phyloP scores from a whole-genome alignment of 2,329 filamentous ascomycete genomes.

The Tothia fuscella region DNA sequence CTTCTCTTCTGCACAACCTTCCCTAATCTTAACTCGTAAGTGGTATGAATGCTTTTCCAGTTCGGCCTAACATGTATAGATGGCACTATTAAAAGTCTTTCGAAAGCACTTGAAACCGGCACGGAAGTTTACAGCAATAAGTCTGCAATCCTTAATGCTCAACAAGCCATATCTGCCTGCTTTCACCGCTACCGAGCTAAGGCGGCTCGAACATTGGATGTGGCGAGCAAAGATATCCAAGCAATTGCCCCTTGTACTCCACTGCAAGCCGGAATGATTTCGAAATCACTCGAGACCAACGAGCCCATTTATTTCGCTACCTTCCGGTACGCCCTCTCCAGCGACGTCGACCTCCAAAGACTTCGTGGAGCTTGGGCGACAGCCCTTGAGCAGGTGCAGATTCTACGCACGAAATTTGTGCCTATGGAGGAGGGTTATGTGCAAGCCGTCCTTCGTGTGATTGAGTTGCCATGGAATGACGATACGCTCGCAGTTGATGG shows the following conservation, averaged over 20 bases:
- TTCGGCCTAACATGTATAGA: slow-evolving; percentile 15
- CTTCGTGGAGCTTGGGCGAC: slow-evolving; percentile 48
- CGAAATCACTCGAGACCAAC: slow-evolving; percentile 47
- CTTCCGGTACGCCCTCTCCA: slow-evolving; percentile 49
- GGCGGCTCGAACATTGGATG: slow-evolving; percentile 41
- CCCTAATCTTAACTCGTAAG: slow-evolving; percentile 52
- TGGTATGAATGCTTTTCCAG: slow-evolving; percentile 1
- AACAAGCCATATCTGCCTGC: slow-evolving; percentile 52
- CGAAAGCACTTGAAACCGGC: slow-evolving; percentile 14
- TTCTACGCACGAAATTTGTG: slow-evolving; percentile 63
- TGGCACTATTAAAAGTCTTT: slow-evolving; percentile 30
- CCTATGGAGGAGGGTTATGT: slow-evolving; percentile 63
- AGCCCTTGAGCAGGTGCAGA: slow-evolving; percentile 42
- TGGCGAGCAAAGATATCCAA: slow-evolving; percentile 48
- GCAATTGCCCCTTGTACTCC: slow-evolving; percentile 72
- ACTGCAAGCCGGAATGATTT: slow-evolving; percentile 77
- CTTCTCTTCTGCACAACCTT: slow-evolving; percentile 48
- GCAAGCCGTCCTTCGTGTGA: slow-evolving; percentile 51
- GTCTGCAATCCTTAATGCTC: slow-evolving; percentile 34
- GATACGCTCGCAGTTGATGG: slow-evolving; percentile 18
- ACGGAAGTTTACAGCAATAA: slow-evolving; percentile 12
- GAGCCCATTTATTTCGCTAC: slow-evolving; percentile 63
- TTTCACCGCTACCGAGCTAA: slow-evolving; percentile 46
- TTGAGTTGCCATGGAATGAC: slow-evolving; percentile 34
- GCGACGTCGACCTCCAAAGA: slow-evolving; percentile 30